These are phyloP conservation scores for Aspergillus sp. DNA, from an alignment of 2,329 filamentous ascomycete species.

Conservation along the genomic window DNA sequence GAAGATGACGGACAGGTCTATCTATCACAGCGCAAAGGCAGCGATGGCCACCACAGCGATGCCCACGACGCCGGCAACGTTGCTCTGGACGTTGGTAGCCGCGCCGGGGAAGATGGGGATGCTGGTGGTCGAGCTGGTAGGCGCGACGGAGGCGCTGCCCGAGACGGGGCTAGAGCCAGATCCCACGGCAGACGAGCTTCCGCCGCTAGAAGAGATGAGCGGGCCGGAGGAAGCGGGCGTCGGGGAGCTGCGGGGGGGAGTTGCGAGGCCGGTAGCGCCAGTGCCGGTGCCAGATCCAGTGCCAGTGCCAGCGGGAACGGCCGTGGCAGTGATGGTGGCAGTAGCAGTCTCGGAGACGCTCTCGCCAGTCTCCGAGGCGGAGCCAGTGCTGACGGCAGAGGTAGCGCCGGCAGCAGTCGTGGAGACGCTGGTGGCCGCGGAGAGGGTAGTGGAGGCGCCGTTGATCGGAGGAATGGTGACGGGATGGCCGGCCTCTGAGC, in stretches of 20 bases:
- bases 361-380: slow-evolving; percentile 2
- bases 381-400: neutral
- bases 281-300: neutral
- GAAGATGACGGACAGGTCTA: too few species aligned
- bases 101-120: slow-evolving; percentile 17
- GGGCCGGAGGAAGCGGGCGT: neutral
- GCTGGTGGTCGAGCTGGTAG: slow-evolving; percentile 8
- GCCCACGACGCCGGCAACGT: slow-evolving; percentile 17
- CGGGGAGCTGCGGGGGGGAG: neutral
- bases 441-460: slow-evolving; percentile 1
- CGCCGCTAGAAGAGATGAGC: neutral
- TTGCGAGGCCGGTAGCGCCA: neutral
- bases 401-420: slow-evolving; percentile 1
- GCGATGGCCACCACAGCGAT: slow-evolving; percentile 17
- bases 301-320: slow-evolving; percentile 2
- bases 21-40: slow-evolving; percentile 18
- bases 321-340: slow-evolving; percentile 5
- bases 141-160: slow-evolving; percentile 6
- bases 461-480: slow-evolving; percentile 26
- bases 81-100: slow-evolving; percentile 16
- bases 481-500: slow-evolving; percentile 27
- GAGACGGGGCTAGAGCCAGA: slow-evolving; percentile 5
- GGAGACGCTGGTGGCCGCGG: slow-evolving; percentile 1
- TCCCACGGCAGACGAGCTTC: slow-evolving; percentile 1
- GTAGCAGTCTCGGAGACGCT: too few species aligned